A percentile compares a stretch with the other conserved stretches of the same genome.
Evolutionary conservation across 306 rosid genomes (phyloP).

Genomic region (Sindora glabra): DNA sequence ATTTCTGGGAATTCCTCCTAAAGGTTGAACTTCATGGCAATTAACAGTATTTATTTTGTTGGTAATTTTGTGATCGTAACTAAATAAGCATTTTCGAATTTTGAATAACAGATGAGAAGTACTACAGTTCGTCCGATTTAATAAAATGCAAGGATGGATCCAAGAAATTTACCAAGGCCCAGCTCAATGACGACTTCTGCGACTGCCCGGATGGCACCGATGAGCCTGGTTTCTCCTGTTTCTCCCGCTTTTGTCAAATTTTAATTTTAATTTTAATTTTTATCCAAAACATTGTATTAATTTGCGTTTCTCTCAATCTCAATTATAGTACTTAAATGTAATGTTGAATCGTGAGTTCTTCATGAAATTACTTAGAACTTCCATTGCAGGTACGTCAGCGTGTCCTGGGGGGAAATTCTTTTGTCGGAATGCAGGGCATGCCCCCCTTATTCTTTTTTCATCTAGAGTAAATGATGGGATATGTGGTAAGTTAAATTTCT

Average conservation of each 20-base stretch:
- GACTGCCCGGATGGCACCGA: conserved; percentile 95
- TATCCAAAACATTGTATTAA: neutral
- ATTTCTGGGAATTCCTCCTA: conserved; percentile 69
- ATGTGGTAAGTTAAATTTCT: conserved; percentile 55
- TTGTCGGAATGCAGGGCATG: conserved; percentile 75
- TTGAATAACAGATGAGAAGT: conserved; percentile 52
- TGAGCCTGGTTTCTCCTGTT: conserved; percentile 68
- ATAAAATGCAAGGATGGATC: conserved; percentile 82
- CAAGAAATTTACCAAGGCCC: conserved; percentile 55
- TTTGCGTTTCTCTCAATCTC: neutral
- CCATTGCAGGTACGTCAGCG: conserved; percentile 74
- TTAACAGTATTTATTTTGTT: neutral
- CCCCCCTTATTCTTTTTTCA: conserved; percentile 48
- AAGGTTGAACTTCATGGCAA: conserved; percentile 33
- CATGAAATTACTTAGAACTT: neutral
- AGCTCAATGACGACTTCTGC: conserved; percentile 91
- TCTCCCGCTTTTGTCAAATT: neutral
- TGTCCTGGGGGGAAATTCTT: conserved; percentile 76
- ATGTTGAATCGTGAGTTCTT: neutral
- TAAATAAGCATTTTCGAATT: neutral
- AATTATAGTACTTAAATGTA: neutral
- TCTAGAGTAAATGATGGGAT: conserved; percentile 94
- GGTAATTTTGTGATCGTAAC: neutral
- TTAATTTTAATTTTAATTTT: neutral
- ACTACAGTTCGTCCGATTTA: conserved; percentile 62